Evolutionary conservation across 495 filamentous ascomycete genomes (phyloP).

Genomic region (Acidomyces sp.): DNA sequence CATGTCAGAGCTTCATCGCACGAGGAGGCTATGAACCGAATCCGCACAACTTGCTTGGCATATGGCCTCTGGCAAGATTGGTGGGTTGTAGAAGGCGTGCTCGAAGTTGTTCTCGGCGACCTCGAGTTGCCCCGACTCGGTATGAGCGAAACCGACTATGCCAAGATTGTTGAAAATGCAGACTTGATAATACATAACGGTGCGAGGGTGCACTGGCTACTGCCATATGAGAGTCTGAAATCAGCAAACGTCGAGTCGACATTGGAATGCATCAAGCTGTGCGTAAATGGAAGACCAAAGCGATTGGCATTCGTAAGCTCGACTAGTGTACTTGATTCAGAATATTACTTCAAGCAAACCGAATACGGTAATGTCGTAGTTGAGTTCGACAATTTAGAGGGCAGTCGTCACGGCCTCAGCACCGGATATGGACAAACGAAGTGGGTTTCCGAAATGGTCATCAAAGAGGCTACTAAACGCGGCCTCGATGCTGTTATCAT

Average conservation of each 20-base stretch:
- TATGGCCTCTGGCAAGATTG: slow-evolving; percentile 70
- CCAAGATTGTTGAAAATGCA: slow-evolving; percentile 47
- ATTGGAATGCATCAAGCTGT: slow-evolving; percentile 62
- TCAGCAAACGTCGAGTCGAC: slow-evolving; percentile 72
- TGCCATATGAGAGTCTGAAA: slow-evolving; percentile 62
- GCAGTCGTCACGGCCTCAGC: slow-evolving; percentile 50
- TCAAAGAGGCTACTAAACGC: slow-evolving; percentile 63
- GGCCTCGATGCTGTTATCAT: slow-evolving; percentile 67
- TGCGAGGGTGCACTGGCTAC: slow-evolving; percentile 66
- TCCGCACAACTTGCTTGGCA: slow-evolving; percentile 41
- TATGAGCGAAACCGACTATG: slow-evolving; percentile 47
- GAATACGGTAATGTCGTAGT: slow-evolving; percentile 43
- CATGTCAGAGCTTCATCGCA: slow-evolving; percentile 58
- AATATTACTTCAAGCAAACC: slow-evolving; percentile 64
- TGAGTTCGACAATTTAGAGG: slow-evolving; percentile 54
- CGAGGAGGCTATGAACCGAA: slow-evolving; percentile 37
- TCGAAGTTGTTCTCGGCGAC: slow-evolving; percentile 60
- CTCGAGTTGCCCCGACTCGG: slow-evolving; percentile 61
- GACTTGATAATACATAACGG: slow-evolving; percentile 87
- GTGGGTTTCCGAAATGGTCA: slow-evolving; percentile 69
- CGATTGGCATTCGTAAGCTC: slow-evolving; percentile 72
- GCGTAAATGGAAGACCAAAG: slow-evolving; percentile 66
- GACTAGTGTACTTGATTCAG: slow-evolving; percentile 69
- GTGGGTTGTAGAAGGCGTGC: slow-evolving; percentile 42
- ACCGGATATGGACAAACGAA: slow-evolving; percentile 92